Percentiles rank a stretch among this genome's conserved stretches.
Evolutionary conservation across 352 stramenopile species (phyloP).

Genomic region (Phytophthora colocasiae): DNA sequence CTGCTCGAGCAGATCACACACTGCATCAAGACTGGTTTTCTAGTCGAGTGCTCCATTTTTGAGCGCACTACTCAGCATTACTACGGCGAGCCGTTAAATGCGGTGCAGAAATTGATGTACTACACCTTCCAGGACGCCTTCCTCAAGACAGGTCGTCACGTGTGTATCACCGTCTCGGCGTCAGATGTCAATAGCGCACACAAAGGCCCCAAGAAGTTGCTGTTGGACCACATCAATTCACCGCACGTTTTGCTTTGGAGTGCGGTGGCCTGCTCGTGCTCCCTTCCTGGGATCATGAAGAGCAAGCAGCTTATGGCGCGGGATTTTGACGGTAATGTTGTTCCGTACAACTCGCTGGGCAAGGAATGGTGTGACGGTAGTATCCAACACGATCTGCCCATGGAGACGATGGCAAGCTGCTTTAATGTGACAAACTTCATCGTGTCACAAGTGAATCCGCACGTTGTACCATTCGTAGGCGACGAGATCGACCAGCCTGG

Average conservation of each 20-base stretch:
- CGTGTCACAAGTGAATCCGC: constrained; percentile 91
- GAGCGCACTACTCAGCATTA: constrained; percentile 93
- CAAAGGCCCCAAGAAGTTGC: constrained; percentile 81
- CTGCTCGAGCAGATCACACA: constrained; percentile 87
- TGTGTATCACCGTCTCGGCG: constrained; percentile 95
- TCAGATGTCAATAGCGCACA: constrained; percentile 86
- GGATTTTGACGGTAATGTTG: constrained; percentile 84
- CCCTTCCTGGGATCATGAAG: constrained; percentile 93
- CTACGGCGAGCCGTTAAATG: constrained; percentile 79
- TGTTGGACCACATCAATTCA: constrained; percentile 95
- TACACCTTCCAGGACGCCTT: constrained; percentile 96
- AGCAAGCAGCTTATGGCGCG: constrained; percentile 87
- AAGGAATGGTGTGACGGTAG: constrained; percentile 95
- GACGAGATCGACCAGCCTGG: constrained; percentile 86
- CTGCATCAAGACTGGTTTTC: constrained; percentile 91
- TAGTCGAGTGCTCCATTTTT: constrained; percentile 87
- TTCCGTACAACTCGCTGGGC: constrained; percentile 93
- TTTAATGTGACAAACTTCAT: constrained; percentile 96
- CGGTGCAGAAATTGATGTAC: constrained; percentile 57
- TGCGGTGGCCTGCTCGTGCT: constrained; percentile 92
- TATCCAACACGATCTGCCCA: constrained; percentile 93
- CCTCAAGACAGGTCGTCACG: constrained; percentile 91
- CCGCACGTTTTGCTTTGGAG: constrained; percentile 93
- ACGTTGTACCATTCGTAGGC: constrained; percentile 93
- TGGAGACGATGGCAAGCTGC: constrained; percentile 93